Conservation (phyloP, 1,139 yeast genomes). For the Saccharomycopsis hybrid region DNA sequence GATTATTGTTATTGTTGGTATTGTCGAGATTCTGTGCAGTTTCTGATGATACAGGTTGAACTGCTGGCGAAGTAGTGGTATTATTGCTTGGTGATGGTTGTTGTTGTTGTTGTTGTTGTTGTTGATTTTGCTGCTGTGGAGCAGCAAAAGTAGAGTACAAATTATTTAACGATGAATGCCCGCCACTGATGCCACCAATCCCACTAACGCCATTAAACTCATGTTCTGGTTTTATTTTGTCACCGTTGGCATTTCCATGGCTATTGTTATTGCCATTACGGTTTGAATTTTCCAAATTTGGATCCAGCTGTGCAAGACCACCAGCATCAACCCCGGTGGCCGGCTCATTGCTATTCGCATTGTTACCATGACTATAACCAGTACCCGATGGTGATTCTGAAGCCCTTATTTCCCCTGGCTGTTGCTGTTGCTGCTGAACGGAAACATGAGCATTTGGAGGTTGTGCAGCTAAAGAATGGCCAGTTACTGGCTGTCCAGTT, state of each 20-base stretch:
- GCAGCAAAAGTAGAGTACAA: constrained; percentile 3
- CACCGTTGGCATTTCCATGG: constrained; percentile 5
- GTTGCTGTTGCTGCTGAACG: constrained; percentile 24
- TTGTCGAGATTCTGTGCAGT: no score
- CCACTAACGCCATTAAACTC: constrained; percentile 11
- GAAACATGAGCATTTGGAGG: no score
- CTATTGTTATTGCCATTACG: constrained; percentile 27
- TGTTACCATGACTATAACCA: constrained; percentile 16
- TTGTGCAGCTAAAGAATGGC: no score
- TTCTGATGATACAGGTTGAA: no score
- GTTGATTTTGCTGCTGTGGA: neutral
- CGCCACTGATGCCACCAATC: neutral
- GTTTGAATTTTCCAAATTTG: neutral
- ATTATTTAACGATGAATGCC: neutral
- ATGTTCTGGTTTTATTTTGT: constrained; percentile 4
- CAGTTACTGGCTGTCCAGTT: no score
- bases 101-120: no score
- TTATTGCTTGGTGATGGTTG: no score
- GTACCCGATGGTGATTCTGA: no score
- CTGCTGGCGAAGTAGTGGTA: no score
- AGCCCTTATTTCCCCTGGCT: constrained; percentile 17
- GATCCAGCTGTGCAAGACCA: no score
- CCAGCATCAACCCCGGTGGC: no score
- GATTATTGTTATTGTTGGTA: no score
- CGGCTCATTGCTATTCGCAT: neutral